phyloP scores from a whole-genome alignment of 2,329 filamentous ascomycete genomes.

The Rhexocercosporidium sp. region DNA sequence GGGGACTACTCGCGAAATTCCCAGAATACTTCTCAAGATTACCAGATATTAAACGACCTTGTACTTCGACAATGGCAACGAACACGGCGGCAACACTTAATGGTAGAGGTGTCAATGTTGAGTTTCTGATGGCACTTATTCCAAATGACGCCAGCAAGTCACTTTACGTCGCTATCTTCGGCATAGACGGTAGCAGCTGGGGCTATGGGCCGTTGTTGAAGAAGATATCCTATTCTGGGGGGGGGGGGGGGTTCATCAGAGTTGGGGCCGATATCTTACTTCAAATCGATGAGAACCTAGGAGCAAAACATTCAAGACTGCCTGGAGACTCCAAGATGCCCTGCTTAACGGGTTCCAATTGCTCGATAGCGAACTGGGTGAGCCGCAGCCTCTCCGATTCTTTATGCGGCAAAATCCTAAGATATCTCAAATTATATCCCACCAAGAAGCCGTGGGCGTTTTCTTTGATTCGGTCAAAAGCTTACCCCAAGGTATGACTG shows the following conservation, averaged over 20 bases:
- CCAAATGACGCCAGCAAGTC: neutral
- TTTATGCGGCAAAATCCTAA: neutral
- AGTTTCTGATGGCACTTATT: neutral
- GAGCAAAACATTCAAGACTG: neutral
- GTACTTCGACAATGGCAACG: conserved; percentile 1
- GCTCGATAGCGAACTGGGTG: neutral
- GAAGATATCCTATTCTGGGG: neutral
- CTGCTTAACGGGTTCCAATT: neutral
- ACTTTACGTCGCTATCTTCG: neutral
- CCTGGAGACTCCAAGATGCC: neutral
- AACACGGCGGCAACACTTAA: neutral
- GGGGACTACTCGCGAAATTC: neutral
- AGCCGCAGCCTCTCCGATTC: neutral
- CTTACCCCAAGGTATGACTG: neutral
- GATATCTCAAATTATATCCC: neutral
- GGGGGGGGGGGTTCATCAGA: neutral
- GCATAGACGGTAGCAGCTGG: neutral
- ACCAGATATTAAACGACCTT: neutral
- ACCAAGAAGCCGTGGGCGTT: neutral
- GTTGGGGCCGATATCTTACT: neutral
- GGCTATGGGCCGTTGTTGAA: neutral
- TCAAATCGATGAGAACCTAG: neutral
- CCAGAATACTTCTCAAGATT: neutral
- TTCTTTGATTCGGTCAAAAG: neutral
- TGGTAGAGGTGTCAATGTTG: neutral